These are phyloP conservation scores for Rhynchospora tenuis DNA, from an alignment of 176 grass and related monocot genomes.

Conservation along the genomic window DNA sequence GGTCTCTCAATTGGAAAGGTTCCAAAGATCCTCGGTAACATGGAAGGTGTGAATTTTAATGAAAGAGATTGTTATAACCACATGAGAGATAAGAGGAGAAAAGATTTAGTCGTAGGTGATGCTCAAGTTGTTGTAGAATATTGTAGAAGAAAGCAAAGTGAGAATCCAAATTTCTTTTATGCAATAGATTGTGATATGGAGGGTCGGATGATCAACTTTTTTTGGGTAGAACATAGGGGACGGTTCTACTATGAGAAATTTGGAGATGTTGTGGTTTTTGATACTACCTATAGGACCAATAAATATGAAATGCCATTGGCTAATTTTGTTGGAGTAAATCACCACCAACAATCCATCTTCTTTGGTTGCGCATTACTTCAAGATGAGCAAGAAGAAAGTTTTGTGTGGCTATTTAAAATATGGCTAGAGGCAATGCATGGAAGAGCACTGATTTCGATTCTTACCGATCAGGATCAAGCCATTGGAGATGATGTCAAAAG, in stretches of 20 bases:
- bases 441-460: neutral
- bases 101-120: no score
- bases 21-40: no score
- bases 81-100: no score
- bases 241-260: neutral
- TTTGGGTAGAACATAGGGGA: neutral
- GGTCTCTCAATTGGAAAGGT: no score
- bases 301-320: neutral
- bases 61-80: no score
- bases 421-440: neutral
- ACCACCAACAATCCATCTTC: neutral
- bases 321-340: neutral
- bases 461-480: no score
- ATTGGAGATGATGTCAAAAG: no score
- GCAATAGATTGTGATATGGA: neutral
- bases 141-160: neutral
- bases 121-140: no score
- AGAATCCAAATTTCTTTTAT: neutral
- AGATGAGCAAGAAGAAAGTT: neutral
- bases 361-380: neutral
- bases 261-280: neutral
- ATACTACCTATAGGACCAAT: neutral
- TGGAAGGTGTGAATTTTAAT: no score
- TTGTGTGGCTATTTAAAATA: neutral
- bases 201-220: neutral